Base-by-base conservation (phyloP, 2,329 filamentous ascomycete species). In the Lomentospora prolificans region DNA sequence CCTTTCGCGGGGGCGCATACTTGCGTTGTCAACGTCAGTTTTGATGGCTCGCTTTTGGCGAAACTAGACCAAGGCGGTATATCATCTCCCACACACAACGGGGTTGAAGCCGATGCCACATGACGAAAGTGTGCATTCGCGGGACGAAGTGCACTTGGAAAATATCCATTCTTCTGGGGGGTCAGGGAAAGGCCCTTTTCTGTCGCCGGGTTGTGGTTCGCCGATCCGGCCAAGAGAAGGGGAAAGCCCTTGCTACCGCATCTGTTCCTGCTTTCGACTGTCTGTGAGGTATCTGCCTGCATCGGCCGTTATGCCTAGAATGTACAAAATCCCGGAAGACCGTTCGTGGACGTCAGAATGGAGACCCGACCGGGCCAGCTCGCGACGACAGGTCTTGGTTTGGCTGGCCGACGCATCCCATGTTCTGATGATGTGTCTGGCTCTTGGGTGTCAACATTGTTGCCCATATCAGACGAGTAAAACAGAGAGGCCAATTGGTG, bases 231-330 rank as follows among this genome's bases (percentile, higher is more conserved):
- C 44, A 14, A 48, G 44, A 4, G 22, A 48, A 25, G 22, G 19
- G 22, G 17, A 25, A 22, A 22, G 44, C 19, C 17, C 44, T 48
- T 22, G 17, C 44, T 10, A 48, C 19, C 19, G 19, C 44, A 48
- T 48, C 44, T 5, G 44, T 48, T 48, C 44, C 44, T 48, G 44
- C 44, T 48, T 48, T 27, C 7, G 44, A 10, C 10, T 48, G 44
- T 48, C 44, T 48, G 44, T 48, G 44, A 48, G 44, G 44, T 48
- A 48, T 48, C 44, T 10, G 22, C 44, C 44, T 48, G 44, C 44
- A 22, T 25, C 44, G 19, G 44, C 44, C 22, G 17, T 27, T 48
- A 48, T 48, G 44, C 22, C 44, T 4, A 25, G 44, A 48, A 48
- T 17, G 44, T 19, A 25, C 44, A 27, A 48, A 25, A 48, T 25